Evolutionary conservation across 805 yeast species (phyloP), one percentile per base, ranked within the genome.

Genomic region (Cyberlindnera nakhonratchasimensis): DNA sequence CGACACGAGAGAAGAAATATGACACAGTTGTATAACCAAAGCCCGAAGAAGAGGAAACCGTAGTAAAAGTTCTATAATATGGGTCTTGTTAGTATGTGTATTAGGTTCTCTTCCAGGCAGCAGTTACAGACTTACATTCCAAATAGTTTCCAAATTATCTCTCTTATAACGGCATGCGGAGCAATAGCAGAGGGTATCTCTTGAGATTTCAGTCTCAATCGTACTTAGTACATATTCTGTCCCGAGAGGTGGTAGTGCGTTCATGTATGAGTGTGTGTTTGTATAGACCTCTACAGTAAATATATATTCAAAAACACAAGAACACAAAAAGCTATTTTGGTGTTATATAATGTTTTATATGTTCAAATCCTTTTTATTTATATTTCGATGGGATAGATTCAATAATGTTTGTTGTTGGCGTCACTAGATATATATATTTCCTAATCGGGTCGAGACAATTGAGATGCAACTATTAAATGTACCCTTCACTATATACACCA

Each of bases 161-260:
- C 51, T 39, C 29, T 42, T 52, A 34, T 39, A 57, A 12, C 40
- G 19, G 25, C 61, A 57, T 12, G 39, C 25, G 3, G 36, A 46
- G 39, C 61, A 57, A 26, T 51, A 52, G 29, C 61, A 57, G 22
- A 29, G 21, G 1, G 45, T 37, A 25, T 55, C 59, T 16, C 24
- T 40, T 1, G 50, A 42, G 6, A 33, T 26, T n/a, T 31, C 45
- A 9, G 34, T 39, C 9, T 23, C 43, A 5, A 33, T 40, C 32
- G 24, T 19, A 13, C 18, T 23, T 22, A 26, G 34, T 12, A 20
- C 17, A 19, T 33, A 19, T 14, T 24, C 24, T 6, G 13, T 18
- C 4, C 37, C 40, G 3, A 39, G 34, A 16, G 33, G 21, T 7
- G 41, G 35, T 4, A 37, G 24, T 11, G 25, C 34, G 25, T 21